phyloP scores from a whole-genome alignment of 129 eudicot genomes.

The Dittrichia graveolens region DNA sequence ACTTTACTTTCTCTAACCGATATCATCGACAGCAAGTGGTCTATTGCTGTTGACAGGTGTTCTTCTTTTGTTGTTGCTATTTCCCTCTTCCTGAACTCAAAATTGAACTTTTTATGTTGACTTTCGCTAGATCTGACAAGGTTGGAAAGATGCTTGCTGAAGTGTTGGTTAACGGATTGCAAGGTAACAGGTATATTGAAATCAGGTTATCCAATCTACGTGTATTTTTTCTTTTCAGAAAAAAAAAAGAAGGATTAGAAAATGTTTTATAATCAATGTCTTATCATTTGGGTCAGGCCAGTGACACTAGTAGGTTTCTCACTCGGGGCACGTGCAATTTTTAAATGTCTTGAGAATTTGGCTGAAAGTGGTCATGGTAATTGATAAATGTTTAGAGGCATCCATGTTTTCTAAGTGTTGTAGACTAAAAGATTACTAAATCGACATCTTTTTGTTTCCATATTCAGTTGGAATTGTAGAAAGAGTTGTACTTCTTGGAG shows the following conservation, averaged over 20 bases:
- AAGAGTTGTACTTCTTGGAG: slow-evolving; percentile 94
- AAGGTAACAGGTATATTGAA: slow-evolving; percentile 78
- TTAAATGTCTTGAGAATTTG: slow-evolving; percentile 41
- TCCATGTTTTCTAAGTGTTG: neutral
- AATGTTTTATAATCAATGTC: neutral
- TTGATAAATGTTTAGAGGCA: neutral
- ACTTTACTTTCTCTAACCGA: slow-evolving; percentile 68
- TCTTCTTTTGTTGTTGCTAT: slow-evolving; percentile 9
- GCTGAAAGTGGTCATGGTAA: slow-evolving; percentile 54
- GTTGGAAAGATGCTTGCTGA: slow-evolving; percentile 96
- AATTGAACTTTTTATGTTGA: neutral
- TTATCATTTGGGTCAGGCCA: slow-evolving; percentile 36
- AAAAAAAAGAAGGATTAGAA: neutral
- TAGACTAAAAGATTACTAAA: neutral
- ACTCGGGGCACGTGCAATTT: slow-evolving; percentile 40
- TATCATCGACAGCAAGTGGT: slow-evolving; percentile 94
- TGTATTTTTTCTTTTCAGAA: neutral
- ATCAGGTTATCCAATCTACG: neutral
- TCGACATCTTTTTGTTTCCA: neutral
- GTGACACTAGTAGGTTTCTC: slow-evolving; percentile 50
- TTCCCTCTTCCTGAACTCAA: neutral
- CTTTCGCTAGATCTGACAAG: slow-evolving; percentile 76
- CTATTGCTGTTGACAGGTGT: slow-evolving; percentile 92
- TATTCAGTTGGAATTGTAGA: slow-evolving; percentile 77
- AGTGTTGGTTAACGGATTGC: slow-evolving; percentile 78